phyloP scores from a whole-genome alignment of 2,329 filamentous ascomycete species.

The Fusarium begoniae region DNA sequence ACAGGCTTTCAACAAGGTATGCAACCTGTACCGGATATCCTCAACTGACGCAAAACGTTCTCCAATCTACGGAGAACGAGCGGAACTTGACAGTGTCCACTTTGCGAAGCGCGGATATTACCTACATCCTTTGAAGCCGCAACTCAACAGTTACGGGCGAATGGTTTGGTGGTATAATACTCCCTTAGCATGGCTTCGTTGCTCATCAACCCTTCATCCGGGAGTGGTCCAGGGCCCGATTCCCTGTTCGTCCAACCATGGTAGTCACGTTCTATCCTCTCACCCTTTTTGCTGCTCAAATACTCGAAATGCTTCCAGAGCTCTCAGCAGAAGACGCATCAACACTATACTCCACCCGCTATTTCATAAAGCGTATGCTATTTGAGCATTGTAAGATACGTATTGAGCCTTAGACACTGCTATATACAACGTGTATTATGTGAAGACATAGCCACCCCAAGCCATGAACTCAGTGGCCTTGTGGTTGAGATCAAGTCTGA shows the following conservation, averaged over 20 bases:
- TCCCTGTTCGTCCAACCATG: slow-evolving; percentile 38
- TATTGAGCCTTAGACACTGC: background rate
- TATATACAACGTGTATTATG: background rate
- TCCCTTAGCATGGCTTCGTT: slow-evolving; percentile 37
- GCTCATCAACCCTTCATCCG: background rate
- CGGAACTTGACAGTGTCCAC: background rate
- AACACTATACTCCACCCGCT: background rate
- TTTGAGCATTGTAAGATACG: background rate
- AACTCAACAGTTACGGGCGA: slow-evolving; percentile 32
- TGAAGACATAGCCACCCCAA: background rate
- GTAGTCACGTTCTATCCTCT: slow-evolving; percentile 22
- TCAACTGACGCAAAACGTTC: background rate
- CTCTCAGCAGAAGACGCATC: background rate
- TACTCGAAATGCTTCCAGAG: background rate
- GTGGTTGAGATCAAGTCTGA: background rate
- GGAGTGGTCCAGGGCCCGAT: slow-evolving; percentile 39
- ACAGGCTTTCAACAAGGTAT: background rate
- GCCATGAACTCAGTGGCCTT: background rate
- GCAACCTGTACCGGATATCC: background rate
- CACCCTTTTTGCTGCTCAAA: background rate
- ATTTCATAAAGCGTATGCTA: too few species aligned
- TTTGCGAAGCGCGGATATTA: slow-evolving; percentile 4
- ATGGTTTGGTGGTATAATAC: slow-evolving; percentile 45
- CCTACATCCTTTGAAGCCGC: background rate
- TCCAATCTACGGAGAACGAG: background rate